Conservation (phyloP, 768 basidiomycete species). For the Asterophora parasitica region DNA sequence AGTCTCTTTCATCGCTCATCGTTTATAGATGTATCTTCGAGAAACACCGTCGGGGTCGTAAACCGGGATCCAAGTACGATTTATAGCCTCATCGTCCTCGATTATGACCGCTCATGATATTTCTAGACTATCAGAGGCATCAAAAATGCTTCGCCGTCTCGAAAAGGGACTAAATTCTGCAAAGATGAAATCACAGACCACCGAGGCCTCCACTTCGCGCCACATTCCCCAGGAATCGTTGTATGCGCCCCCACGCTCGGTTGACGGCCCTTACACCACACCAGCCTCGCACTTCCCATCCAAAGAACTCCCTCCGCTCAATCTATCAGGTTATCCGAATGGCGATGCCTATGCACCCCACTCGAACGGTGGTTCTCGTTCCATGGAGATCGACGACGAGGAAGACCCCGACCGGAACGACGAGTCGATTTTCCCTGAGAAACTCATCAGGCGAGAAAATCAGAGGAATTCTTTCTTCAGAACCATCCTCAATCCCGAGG, state of each 20-base stretch:
- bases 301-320: constrained; percentile 47
- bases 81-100: constrained; percentile 8
- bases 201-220: constrained; percentile 32
- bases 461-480: constrained; percentile 75
- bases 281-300: constrained; percentile 35
- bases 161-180: constrained; percentile 79
- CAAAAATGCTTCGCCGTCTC: constrained; percentile 82
- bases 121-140: constrained; percentile 76
- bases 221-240: constrained; percentile 19
- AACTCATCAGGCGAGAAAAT: constrained; percentile 68
- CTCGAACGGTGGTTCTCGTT: constrained; percentile 32
- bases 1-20: constrained; percentile 14
- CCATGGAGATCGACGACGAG: constrained; percentile 56
- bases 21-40: constrained; percentile 70
- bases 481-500: constrained; percentile 75
- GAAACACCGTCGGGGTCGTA: constrained; percentile 84
- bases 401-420: constrained; percentile 57
- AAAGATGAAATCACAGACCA: constrained; percentile 62
- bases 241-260: constrained; percentile 16
- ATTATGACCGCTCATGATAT: constrained; percentile 6
- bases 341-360: constrained; percentile 29
- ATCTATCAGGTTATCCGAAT: constrained; percentile 31
- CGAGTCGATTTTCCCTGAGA: constrained; percentile 66
- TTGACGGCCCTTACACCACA: constrained; percentile 29
- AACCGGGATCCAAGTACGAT: constrained; percentile 81